Percentiles rank a stretch among this genome's conserved stretches.
phyloP scores from a whole-genome alignment of 2,329 filamentous ascomycete genomes.

The Microsporum ferrugineum region DNA sequence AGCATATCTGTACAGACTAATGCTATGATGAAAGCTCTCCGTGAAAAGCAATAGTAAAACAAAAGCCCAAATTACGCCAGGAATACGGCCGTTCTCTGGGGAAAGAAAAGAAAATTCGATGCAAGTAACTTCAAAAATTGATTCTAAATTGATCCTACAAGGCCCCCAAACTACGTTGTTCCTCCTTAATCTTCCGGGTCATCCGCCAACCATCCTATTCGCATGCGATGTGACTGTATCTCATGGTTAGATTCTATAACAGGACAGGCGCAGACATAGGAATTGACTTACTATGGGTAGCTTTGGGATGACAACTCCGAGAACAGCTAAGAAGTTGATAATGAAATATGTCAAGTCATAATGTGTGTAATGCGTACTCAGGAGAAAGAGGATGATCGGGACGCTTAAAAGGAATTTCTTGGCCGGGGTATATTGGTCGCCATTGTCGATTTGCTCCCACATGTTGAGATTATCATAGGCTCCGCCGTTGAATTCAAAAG shows the following conservation, averaged over 20 bases:
- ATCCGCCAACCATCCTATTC: constrained; percentile 62
- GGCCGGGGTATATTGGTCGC: constrained; percentile 93
- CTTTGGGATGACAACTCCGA: constrained; percentile 92
- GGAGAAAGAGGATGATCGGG: constrained; percentile 82
- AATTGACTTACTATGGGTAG: constrained; percentile 68
- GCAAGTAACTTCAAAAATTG: constrained; percentile 4
- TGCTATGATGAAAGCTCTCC: neutral
- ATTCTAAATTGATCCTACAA: constrained; percentile 5
- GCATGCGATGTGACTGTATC: constrained; percentile 61
- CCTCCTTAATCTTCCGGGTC: constrained; percentile 40
- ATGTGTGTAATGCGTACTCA: constrained; percentile 98
- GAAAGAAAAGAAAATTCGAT: neutral
- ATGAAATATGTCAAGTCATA: constrained; percentile 95
- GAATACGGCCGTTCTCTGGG: neutral
- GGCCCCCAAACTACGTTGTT: neutral
- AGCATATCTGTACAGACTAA: neutral
- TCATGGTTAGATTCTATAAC: constrained; percentile 10
- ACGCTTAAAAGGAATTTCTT: constrained; percentile 97
- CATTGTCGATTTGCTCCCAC: constrained; percentile 99
- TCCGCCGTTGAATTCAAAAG: constrained; percentile 96
- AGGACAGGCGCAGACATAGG: neutral
- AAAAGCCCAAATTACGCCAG: neutral
- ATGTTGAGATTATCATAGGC: constrained; percentile 99
- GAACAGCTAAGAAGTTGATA: constrained; percentile 87
- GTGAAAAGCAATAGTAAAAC: neutral